These are phyloP conservation scores for Suillus fuscotomentosus DNA, from an alignment of 768 basidiomycete species.

Conservation along the genomic window DNA sequence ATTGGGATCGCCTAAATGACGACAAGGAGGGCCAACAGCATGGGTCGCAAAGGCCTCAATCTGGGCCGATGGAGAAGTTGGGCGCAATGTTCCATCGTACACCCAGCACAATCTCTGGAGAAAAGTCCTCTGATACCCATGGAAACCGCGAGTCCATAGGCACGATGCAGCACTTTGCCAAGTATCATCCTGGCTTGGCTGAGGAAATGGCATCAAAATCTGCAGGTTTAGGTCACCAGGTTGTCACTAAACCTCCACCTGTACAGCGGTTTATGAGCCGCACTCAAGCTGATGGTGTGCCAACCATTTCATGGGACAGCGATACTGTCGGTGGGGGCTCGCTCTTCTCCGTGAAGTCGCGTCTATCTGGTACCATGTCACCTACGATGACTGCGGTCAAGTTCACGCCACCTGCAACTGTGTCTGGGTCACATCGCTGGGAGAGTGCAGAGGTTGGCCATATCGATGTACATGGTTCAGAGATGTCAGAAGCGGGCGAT, in stretches of 20 bases:
- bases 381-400: slow-evolving; percentile 52
- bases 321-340: slow-evolving; percentile 46
- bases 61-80: slow-evolving; percentile 56
- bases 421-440: slow-evolving; percentile 57
- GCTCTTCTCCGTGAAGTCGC: slow-evolving; percentile 47
- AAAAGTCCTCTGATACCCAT: slow-evolving; percentile 41
- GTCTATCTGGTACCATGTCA: slow-evolving; percentile 45
- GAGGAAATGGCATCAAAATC: slow-evolving; percentile 46
- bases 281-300: slow-evolving; percentile 34
- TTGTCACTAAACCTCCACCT: slow-evolving; percentile 27
- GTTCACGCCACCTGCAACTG: slow-evolving; percentile 58
- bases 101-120: slow-evolving; percentile 52
- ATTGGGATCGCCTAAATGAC: slow-evolving; percentile 61
- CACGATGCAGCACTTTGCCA: slow-evolving; percentile 46
- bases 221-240: slow-evolving; percentile 20
- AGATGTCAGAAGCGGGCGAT: slow-evolving; percentile 4
- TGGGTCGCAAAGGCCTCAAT: slow-evolving; percentile 32
- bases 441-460: slow-evolving; percentile 67
- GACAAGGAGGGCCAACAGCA: slow-evolving; percentile 44
- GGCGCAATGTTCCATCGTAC: slow-evolving; percentile 61
- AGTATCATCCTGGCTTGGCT: slow-evolving; percentile 57
- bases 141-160: slow-evolving; percentile 28
- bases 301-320: slow-evolving; percentile 52
- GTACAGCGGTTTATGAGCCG: slow-evolving; percentile 45
- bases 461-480: slow-evolving; percentile 27